Evolutionary conservation across 345 rosid species (phyloP).

Genomic region (Heritiera fomes): DNA sequence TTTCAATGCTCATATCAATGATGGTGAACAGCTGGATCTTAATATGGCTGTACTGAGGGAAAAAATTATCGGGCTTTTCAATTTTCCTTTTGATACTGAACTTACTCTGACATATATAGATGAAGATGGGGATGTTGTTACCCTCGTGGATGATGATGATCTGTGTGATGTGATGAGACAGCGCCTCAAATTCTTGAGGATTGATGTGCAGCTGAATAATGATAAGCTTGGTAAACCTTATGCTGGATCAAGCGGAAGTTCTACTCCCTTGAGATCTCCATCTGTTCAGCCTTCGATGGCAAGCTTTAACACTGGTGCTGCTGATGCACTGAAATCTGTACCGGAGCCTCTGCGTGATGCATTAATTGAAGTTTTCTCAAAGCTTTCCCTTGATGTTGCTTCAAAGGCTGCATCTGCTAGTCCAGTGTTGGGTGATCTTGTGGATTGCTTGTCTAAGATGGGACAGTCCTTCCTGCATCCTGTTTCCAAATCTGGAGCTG

Average conservation of each 20-base stretch:
- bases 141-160: slow-evolving; percentile 77
- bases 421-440: slow-evolving; percentile 40
- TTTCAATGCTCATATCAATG: slow-evolving; percentile 56
- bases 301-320: slow-evolving; percentile 38
- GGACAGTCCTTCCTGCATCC: slow-evolving; percentile 34
- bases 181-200: slow-evolving; percentile 67
- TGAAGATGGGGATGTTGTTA: slow-evolving; percentile 87
- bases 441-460: slow-evolving; percentile 44
- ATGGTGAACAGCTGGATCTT: slow-evolving; percentile 64
- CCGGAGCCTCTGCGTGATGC: slow-evolving; percentile 61
- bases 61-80: slow-evolving; percentile 63
- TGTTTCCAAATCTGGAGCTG: slow-evolving; percentile 22
- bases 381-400: slow-evolving; percentile 55
- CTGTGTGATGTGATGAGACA: slow-evolving; percentile 70
- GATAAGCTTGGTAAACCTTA: slow-evolving; percentile 32
- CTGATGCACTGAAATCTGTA: slow-evolving; percentile 58
- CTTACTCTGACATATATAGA: slow-evolving; percentile 70
- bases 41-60: slow-evolving; percentile 57
- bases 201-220: slow-evolving; percentile 47
- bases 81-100: slow-evolving; percentile 53
- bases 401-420: slow-evolving; percentile 53
- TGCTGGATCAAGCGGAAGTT: slow-evolving; percentile 53
- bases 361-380: slow-evolving; percentile 48
- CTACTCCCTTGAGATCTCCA: slow-evolving; percentile 56
- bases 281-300: slow-evolving; percentile 38